Evolutionary conservation across 2,329 filamentous ascomycete genomes (phyloP).

Genomic region (Nannizzia gypsea): DNA sequence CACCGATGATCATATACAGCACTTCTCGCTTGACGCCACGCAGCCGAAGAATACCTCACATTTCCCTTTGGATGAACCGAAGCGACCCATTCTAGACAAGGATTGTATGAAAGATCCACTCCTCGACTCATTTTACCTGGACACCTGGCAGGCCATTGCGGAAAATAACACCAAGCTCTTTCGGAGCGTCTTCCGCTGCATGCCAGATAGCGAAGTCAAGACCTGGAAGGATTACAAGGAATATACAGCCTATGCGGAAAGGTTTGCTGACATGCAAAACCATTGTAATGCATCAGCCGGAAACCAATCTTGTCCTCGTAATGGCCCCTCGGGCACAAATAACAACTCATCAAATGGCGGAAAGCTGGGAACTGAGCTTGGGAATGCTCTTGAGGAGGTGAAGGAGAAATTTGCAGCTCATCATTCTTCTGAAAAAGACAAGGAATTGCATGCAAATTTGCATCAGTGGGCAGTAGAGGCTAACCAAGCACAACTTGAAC

Average conservation of each 20-base stretch:
- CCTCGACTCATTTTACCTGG: slow-evolving; percentile 67
- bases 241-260: slow-evolving; percentile 62
- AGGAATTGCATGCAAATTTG: slow-evolving; percentile 25
- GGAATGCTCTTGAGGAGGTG: slow-evolving; percentile 21
- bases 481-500: slow-evolving; percentile 24
- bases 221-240: slow-evolving; percentile 91
- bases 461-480: slow-evolving; percentile 25
- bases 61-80: slow-evolving; percentile 52
- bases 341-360: slow-evolving; percentile 23
- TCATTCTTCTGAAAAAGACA: slow-evolving; percentile 9
- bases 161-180: slow-evolving; percentile 94
- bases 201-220: slow-evolving; percentile 88
- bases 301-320: slow-evolving; percentile 11
- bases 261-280: slow-evolving; percentile 59
- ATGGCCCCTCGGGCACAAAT: slow-evolving; percentile 27
- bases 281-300: slow-evolving; percentile 31
- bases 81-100: slow-evolving; percentile 61
- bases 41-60: slow-evolving; percentile 33
- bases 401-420: slow-evolving; percentile 22
- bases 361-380: slow-evolving; percentile 16
- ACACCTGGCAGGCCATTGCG: slow-evolving; percentile 77
- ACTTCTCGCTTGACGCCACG: slow-evolving; percentile 2
- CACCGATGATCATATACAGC: slow-evolving; percentile 39
- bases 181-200: slow-evolving; percentile 86
- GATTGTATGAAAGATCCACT: slow-evolving; percentile 94